Percentiles rank a stretch among this genome's conserved stretches.
Evolutionary conservation across 768 basidiomycete genomes (phyloP).

Genomic region (Termitomyces sp.): DNA sequence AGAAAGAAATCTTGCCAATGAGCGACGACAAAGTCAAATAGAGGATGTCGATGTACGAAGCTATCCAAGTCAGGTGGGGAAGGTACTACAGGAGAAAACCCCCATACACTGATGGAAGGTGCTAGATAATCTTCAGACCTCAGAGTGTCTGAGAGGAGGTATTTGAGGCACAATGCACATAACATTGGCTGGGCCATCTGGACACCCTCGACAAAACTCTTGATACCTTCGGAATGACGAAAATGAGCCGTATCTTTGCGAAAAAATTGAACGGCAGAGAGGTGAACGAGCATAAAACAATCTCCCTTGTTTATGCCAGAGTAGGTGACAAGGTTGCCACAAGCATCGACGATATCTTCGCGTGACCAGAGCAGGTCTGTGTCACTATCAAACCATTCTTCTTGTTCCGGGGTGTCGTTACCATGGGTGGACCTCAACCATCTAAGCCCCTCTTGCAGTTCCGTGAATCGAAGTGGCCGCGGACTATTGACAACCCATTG

Average conservation of each 20-base stretch:
- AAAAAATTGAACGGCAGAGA: slow-evolving; percentile 1
- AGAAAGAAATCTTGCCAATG: slow-evolving; percentile 2
- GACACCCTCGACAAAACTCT: background rate
- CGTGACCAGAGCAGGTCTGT: slow-evolving; percentile 3
- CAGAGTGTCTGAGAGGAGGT: background rate
- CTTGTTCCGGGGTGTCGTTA: background rate
- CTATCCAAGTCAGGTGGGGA: background rate
- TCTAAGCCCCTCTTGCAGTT: slow-evolving; percentile 1
- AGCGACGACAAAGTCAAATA: background rate
- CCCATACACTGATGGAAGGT: background rate
- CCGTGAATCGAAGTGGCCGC: background rate
- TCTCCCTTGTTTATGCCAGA: slow-evolving; percentile 1
- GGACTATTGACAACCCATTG: slow-evolving; percentile 3
- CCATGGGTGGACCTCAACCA: background rate
- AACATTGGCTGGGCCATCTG: background rate
- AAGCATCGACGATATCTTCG: slow-evolving; percentile 4
- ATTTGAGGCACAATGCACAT: background rate
- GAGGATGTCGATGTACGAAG: background rate
- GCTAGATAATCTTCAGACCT: background rate
- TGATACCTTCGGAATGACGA: background rate
- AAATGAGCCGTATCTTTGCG: background rate
- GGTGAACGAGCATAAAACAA: slow-evolving; percentile 1
- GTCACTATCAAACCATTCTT: background rate
- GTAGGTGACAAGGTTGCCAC: slow-evolving; percentile 1
- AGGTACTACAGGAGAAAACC: background rate